Conservation (phyloP, 1,284 basidiomycete species). For the Rhodotorula sp. region DNA sequence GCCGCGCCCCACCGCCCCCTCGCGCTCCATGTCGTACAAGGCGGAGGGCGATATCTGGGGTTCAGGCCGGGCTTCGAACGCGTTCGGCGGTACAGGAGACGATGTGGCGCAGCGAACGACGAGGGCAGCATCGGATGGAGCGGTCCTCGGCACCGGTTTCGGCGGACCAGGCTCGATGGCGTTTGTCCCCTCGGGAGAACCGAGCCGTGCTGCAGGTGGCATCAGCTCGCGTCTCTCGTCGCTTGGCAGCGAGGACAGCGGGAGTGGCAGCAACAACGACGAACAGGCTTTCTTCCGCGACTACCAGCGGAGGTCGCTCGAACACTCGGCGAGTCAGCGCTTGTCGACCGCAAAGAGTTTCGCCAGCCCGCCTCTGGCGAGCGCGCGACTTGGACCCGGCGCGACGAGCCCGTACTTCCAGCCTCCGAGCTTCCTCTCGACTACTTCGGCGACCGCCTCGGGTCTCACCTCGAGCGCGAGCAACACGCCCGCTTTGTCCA, state of each 20-base stretch:
- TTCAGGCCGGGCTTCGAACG: conserved; percentile 2
- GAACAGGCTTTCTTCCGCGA: conserved; percentile 39
- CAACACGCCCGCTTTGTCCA: neutral
- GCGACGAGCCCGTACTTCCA: conserved; percentile 25
- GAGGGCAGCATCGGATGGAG: conserved; percentile 31
- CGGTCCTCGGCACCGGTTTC: conserved; percentile 15
- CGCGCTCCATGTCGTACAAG: conserved; percentile 19
- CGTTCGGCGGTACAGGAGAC: neutral
- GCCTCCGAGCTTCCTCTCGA: conserved; percentile 14
- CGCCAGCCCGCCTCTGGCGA: conserved; percentile 14
- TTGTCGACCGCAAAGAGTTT: conserved; percentile 12
- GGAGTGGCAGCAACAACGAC: conserved; percentile 13
- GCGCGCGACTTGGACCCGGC: conserved; percentile 2
- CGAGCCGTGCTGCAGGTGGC: conserved; percentile 1
- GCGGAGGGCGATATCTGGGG: conserved; percentile 13
- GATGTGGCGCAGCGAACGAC: conserved; percentile 20
- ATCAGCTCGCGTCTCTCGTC: conserved; percentile 12
- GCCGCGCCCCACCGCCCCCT: neutral
- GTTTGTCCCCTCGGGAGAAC: conserved; percentile 1
- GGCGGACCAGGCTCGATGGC: neutral
- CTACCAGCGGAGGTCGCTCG: conserved; percentile 34
- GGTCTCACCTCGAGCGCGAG: neutral
- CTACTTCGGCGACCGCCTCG: neutral
- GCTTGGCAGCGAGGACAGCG: conserved; percentile 27
- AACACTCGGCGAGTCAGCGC: conserved; percentile 23